Percentiles rank a stretch among this genome's conserved stretches.
Conservation (phyloP, 2,329 filamentous ascomycete genomes). For the Ophiostoma himal-ulmi region DNA sequence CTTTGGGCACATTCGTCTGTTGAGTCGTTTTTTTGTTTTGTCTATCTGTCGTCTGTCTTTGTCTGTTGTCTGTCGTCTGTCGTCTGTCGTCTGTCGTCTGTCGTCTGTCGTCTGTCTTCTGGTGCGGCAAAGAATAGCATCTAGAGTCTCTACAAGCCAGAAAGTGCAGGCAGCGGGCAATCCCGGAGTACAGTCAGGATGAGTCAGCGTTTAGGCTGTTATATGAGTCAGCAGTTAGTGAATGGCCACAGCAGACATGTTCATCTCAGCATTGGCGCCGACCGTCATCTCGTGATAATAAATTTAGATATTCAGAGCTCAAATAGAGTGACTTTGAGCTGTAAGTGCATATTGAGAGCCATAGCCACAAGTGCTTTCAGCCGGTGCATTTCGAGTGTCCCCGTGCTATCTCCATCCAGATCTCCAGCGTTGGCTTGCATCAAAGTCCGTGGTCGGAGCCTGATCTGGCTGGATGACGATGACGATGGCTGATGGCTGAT, state of each 20-base stretch:
- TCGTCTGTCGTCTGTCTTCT: too few relatives aligned
- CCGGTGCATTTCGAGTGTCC: not conserved
- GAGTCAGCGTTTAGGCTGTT: too few relatives aligned
- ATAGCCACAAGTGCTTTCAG: not conserved
- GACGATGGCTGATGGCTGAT: not conserved
- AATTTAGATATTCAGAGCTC: too few relatives aligned
- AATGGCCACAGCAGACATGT: too few relatives aligned
- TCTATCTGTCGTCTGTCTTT: not conserved
- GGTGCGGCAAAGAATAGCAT: too few relatives aligned
- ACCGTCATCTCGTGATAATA: not conserved
- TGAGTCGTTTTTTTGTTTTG: too few relatives aligned
- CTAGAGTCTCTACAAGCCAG: too few relatives aligned
- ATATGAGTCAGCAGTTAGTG: too few relatives aligned
- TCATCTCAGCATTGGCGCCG: too few relatives aligned
- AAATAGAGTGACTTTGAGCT: not conserved
- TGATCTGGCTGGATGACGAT: not conserved
- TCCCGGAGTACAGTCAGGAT: too few relatives aligned
- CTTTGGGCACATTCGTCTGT: not conserved
- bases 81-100: not conserved
- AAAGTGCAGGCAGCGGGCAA: too few relatives aligned
- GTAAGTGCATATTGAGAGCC: not conserved
- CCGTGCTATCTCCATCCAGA: not conserved
- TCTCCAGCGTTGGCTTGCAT: not conserved
- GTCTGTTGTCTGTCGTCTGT: slow-evolving; percentile 3
- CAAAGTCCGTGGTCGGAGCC: not conserved